These are phyloP conservation scores for Cryphonectria parasitica DNA, from an alignment of 2,329 filamentous ascomycete species.

Conservation along the genomic window DNA sequence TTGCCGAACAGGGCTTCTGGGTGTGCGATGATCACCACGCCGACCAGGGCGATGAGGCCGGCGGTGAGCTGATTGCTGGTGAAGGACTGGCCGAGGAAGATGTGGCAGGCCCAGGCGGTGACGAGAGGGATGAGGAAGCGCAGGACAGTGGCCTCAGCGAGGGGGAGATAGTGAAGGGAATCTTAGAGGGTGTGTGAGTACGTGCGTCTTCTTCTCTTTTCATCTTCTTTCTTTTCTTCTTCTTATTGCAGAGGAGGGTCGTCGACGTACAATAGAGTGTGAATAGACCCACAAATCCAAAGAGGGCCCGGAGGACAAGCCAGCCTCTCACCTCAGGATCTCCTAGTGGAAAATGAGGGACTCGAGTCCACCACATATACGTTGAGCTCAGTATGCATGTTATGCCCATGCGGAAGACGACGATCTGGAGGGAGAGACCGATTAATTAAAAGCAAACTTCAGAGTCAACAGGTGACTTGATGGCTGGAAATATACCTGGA, in stretches of 20 bases:
- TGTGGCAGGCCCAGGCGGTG: constrained; percentile 67
- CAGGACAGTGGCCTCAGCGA: constrained; percentile 79
- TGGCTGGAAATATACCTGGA: constrained; percentile 16
- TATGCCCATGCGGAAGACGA: constrained; percentile 25
- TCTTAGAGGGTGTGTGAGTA: constrained; percentile 38
- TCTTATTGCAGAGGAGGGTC: too few relatives aligned
- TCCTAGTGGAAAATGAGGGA: constrained; percentile 27
- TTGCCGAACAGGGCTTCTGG: constrained; percentile 61
- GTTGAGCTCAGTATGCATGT: constrained; percentile 21
- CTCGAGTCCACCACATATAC: constrained; percentile 27
- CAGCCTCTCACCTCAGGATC: constrained; percentile 23
- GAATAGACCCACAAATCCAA: constrained; percentile 28
- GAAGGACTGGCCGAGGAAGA: constrained; percentile 68
- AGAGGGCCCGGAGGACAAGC: constrained; percentile 26
- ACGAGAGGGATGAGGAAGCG: constrained; percentile 77
- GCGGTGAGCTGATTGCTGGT: constrained; percentile 71
- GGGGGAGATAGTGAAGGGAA: constrained; percentile 66
- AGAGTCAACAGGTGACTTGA: too few relatives aligned
- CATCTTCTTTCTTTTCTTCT: too few relatives aligned
- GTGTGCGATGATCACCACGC: constrained; percentile 76
- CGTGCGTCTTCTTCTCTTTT: too few relatives aligned
- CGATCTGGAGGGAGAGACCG: constrained; percentile 12
- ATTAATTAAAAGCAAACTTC: not conserved
- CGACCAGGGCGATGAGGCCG: constrained; percentile 69
- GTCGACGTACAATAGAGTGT: constrained; percentile 25